Conservation (phyloP, 306 rosid genomes). For the Vigna hirtella region DNA sequence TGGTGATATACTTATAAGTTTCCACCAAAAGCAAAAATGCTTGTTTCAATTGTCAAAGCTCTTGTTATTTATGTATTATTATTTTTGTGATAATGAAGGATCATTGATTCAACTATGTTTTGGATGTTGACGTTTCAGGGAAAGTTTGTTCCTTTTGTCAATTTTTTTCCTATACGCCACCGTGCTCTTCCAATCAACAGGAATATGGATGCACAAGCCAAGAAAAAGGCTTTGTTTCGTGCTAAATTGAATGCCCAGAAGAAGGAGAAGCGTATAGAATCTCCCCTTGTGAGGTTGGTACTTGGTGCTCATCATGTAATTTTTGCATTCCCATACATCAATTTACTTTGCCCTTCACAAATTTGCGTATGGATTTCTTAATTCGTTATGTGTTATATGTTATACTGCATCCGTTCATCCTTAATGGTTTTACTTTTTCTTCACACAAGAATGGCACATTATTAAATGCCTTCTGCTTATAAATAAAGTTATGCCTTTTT, state of each 20-base stretch:
- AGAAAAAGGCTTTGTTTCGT: constrained; percentile 78
- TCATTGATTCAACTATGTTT: background rate
- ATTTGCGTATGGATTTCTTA: background rate
- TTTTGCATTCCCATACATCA: background rate
- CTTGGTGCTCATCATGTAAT: background rate
- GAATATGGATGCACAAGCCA: constrained; percentile 67
- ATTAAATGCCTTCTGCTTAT: constrained; percentile 1
- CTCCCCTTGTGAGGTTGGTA: constrained; percentile 80
- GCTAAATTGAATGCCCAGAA: constrained; percentile 89
- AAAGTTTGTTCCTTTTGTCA: background rate
- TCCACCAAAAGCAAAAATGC: background rate
- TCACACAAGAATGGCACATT: background rate
- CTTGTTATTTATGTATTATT: background rate
- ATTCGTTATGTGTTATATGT: background rate
- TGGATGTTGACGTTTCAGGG: background rate
- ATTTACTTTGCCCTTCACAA: background rate
- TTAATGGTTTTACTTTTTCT: background rate
- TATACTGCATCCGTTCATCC: background rate
- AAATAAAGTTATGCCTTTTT: constrained; percentile 18
- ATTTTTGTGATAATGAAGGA: background rate
- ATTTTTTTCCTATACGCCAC: background rate
- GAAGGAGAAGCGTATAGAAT: constrained; percentile 91
- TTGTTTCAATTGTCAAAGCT: background rate
- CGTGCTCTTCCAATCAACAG: background rate
- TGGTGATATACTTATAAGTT: background rate